Percentiles rank a stretch among this genome's conserved stretches.
phyloP scores from a whole-genome alignment of 1,139 yeast genomes.

The Kurtzmaniella natalensis region DNA sequence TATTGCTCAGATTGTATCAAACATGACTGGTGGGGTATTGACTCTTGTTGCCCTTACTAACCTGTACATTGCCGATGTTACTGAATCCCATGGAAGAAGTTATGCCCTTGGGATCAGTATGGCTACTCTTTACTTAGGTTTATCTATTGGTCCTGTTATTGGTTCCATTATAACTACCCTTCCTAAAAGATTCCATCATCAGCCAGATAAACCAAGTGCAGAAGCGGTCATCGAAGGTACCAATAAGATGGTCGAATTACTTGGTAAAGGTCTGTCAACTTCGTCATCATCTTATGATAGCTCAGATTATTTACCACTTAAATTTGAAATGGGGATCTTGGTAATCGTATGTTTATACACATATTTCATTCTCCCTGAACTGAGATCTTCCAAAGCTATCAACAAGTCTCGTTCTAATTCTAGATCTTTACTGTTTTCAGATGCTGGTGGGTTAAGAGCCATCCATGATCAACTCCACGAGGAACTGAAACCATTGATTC shows the following conservation, averaged over 20 bases:
- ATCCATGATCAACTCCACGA: background rate
- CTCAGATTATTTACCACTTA: conserved; percentile 26
- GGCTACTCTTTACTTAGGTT: conserved; percentile 57
- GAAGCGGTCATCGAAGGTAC: conserved; percentile 3
- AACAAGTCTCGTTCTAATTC: conserved; percentile 39
- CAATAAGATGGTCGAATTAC: background rate
- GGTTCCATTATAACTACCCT: conserved; percentile 39
- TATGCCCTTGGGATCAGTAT: conserved; percentile 52
- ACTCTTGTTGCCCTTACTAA: conserved; percentile 49
- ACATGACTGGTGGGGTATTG: conserved; percentile 53
- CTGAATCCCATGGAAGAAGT: conserved; percentile 50
- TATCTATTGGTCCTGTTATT: conserved; percentile 60
- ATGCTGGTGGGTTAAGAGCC: conserved; percentile 4
- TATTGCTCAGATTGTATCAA: conserved; percentile 35
- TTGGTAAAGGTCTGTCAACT: conserved; percentile 1
- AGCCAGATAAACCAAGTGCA: background rate
- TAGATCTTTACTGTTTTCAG: conserved; percentile 3
- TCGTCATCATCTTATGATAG: conserved; percentile 8
- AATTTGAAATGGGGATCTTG: conserved; percentile 23
- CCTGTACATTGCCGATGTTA: conserved; percentile 64
- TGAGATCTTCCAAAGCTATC: conserved; percentile 46
- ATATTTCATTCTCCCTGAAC: conserved; percentile 50
- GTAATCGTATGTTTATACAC: conserved; percentile 27
- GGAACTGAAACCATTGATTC: background rate
- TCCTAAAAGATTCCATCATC: conserved; percentile 10